These are phyloP conservation scores for Bolboschoenoplectus hybrid DNA, from an alignment of 202 grass and related monocot species.

Conservation along the genomic window DNA sequence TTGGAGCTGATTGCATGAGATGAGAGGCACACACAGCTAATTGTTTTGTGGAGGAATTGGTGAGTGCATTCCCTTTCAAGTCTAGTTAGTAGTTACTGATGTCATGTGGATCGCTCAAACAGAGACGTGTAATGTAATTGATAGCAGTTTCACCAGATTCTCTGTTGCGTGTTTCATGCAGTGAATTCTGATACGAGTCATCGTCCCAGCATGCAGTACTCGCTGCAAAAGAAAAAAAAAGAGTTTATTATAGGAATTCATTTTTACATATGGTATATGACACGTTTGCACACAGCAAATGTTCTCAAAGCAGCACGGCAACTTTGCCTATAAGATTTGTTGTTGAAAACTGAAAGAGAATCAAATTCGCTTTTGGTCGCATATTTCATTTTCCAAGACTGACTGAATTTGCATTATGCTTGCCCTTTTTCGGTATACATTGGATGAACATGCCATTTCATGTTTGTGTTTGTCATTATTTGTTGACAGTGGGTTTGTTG, in stretches of 20 bases:
- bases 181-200: not conserved
- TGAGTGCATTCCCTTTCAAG: too few species aligned
- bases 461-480: not conserved
- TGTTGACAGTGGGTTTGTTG: not conserved
- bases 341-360: not conserved
- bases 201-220: not conserved
- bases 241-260: too few species aligned
- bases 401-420: not conserved
- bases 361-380: conserved; percentile 4
- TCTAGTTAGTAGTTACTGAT: too few species aligned
- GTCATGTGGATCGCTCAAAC: too few species aligned
- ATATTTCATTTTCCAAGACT: not conserved
- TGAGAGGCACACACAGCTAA: not conserved
- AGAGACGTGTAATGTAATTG: too few species aligned
- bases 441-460: not conserved
- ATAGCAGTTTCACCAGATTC: not conserved
- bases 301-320: not conserved
- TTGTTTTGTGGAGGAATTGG: not conserved
- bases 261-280: too few species aligned
- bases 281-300: not conserved
- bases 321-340: not conserved
- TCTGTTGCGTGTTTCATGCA: not conserved
- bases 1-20: not conserved
- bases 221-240: too few species aligned
- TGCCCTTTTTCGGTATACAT: not conserved